Conservation (phyloP, 352 stramenopile genomes). For the Phytophthora tentaculata region DNA sequence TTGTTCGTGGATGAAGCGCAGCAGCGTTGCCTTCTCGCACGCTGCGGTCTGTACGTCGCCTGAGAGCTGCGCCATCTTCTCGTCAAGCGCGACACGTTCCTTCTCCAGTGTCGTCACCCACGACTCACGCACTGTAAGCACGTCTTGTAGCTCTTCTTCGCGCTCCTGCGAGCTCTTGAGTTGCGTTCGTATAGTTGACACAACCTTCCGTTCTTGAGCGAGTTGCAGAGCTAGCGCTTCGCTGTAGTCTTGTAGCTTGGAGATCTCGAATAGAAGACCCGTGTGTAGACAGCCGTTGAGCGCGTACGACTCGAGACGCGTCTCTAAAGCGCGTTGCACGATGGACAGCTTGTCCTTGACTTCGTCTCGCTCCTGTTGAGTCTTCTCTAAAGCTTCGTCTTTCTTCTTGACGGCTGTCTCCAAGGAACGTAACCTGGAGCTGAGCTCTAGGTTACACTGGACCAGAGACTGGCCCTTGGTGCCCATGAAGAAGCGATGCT, state of each 20-base stretch:
- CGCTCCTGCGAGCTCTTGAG: constrained; percentile 39
- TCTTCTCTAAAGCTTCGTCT: constrained; percentile 27
- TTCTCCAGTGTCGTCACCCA: constrained; percentile 63
- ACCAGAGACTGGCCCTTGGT: constrained; percentile 68
- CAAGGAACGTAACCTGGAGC: constrained; percentile 44
- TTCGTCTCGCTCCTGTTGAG: constrained; percentile 46
- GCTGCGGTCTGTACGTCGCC: constrained; percentile 61
- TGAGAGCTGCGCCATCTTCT: constrained; percentile 46
- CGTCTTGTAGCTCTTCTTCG: constrained; percentile 56
- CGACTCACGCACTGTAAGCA: constrained; percentile 55
- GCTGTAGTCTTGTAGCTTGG: constrained; percentile 72
- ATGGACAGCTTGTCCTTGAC: constrained; percentile 65
- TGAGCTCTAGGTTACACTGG: constrained; percentile 71
- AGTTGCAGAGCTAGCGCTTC: constrained; percentile 70
- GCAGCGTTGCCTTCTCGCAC: constrained; percentile 74
- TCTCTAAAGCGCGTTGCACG: constrained; percentile 74
- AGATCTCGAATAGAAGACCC: constrained; percentile 79
- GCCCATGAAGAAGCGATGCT: constrained; percentile 83
- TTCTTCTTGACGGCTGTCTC: constrained; percentile 42
- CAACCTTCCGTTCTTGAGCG: constrained; percentile 51
- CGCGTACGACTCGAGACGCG: constrained; percentile 61
- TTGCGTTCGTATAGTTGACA: constrained; percentile 40
- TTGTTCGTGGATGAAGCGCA: constrained; percentile 82
- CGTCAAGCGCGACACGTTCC: constrained; percentile 50
- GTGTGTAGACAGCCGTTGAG: constrained; percentile 80